phyloP scores from a whole-genome alignment of 305 asterid species.

The Ajuga reptans region DNA sequence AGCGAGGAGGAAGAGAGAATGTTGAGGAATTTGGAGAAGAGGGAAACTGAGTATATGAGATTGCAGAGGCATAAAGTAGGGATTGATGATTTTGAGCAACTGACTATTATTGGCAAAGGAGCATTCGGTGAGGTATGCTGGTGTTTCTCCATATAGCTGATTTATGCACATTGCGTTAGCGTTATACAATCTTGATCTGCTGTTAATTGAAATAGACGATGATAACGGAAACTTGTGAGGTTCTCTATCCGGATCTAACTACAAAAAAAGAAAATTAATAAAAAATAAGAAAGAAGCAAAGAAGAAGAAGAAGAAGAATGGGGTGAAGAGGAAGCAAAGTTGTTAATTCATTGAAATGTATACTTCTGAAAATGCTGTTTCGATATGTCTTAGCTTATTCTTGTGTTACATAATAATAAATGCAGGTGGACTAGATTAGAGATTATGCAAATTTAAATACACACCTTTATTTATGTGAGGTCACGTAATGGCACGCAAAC shows the following conservation, averaged over 20 bases:
- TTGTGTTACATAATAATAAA: not conserved
- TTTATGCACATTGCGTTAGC: slow-evolving; percentile 3
- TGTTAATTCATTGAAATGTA: not conserved
- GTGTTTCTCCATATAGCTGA: not conserved
- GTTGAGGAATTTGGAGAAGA: slow-evolving; percentile 83
- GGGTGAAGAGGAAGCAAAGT: not conserved
- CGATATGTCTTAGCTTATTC: not conserved
- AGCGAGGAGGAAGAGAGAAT: slow-evolving; percentile 78
- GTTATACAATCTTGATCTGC: not conserved
- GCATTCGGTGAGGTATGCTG: slow-evolving; percentile 52
- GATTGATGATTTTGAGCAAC: slow-evolving; percentile 89
- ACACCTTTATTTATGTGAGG: not conserved
- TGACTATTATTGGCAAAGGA: slow-evolving; percentile 85
- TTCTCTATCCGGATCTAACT: not conserved
- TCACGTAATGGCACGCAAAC: not conserved
- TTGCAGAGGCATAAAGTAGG: slow-evolving; percentile 94
- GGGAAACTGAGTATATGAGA: slow-evolving; percentile 92
- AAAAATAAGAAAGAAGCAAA: too few relatives aligned
- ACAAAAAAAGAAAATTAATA: not conserved
- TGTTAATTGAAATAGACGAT: not conserved
- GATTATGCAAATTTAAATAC: not conserved
- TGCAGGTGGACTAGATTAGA: not conserved
- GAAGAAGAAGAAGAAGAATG: not conserved
- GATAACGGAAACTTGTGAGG: not conserved
- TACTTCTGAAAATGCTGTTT: not conserved